Evolutionary conservation across 2,329 filamentous ascomycete genomes (phyloP).

Genomic region (Rhynchosporium agropyri): DNA sequence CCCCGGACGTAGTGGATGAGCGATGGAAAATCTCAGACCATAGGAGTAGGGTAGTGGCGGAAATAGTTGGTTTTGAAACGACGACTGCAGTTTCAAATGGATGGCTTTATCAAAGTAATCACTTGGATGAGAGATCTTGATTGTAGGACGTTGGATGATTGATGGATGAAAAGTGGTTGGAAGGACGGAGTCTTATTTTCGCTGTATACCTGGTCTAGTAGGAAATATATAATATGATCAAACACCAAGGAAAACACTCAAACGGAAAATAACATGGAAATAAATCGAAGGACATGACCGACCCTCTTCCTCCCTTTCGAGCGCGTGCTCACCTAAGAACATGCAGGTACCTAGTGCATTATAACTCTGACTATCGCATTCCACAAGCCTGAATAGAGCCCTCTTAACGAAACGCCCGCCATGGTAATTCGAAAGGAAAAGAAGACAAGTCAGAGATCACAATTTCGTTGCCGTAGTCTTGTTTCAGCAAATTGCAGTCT

Average conservation of each 20-base stretch:
- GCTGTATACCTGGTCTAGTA: neutral
- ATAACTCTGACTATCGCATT: too few species aligned
- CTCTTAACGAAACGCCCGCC: too few species aligned
- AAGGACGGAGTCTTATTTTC: slow-evolving; percentile 12
- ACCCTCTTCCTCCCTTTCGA: neutral
- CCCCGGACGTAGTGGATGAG: neutral
- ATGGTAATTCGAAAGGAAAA: too few species aligned
- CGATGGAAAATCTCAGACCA: neutral
- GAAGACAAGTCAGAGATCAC: neutral
- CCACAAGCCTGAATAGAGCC: too few species aligned
- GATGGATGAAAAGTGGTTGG: slow-evolving; percentile 9
- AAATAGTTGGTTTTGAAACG: neutral
- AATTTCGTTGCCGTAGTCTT: neutral
- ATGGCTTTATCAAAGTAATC: neutral
- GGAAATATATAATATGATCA: slow-evolving; percentile 10
- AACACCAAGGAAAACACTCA: neutral
- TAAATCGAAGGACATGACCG: neutral
- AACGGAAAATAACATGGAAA: neutral
- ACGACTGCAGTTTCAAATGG: neutral
- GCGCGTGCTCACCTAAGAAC: too few species aligned
- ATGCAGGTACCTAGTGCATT: too few species aligned
- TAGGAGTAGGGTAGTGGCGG: neutral
- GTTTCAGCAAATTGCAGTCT: neutral
- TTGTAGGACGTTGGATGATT: slow-evolving; percentile 5
- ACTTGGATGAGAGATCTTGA: neutral